These are phyloP conservation scores for Amborella trichopoda DNA, from an alignment of 164 flowering plant genomes.

Conservation along the genomic window DNA sequence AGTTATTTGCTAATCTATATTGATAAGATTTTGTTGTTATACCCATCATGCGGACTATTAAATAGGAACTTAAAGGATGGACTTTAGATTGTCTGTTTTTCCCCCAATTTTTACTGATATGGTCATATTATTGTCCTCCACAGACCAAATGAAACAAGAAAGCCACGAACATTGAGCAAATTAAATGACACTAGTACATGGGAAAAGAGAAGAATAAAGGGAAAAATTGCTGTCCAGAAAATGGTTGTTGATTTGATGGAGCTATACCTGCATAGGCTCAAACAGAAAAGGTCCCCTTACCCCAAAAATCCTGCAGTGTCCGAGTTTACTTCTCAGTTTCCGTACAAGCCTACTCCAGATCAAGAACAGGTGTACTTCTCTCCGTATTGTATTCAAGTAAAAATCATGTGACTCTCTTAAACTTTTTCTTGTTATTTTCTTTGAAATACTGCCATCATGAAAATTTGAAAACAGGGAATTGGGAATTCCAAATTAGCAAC, in stretches of 20 bases:
- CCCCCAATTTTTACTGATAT: too few relatives aligned
- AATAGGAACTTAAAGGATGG: too few relatives aligned
- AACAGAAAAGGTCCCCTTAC: conserved; percentile 76
- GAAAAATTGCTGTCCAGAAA: conserved; percentile 89
- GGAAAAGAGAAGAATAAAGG: conserved; percentile 85
- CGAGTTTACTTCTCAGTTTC: conserved; percentile 67
- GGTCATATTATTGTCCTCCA: conserved; percentile 8
- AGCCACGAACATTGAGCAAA: conserved; percentile 70
- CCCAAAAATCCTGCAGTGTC: conserved; percentile 43
- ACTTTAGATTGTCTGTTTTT: too few relatives aligned
- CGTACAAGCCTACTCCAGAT: conserved; percentile 86
- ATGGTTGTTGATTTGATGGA: conserved; percentile 99
- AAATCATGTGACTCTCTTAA: too few relatives aligned
- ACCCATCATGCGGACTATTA: too few relatives aligned
- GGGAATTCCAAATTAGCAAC: too few relatives aligned
- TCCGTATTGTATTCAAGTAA: too few relatives aligned
- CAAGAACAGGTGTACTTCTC: conserved; percentile 53
- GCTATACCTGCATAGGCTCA: conserved; percentile 77
- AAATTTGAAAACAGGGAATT: too few relatives aligned
- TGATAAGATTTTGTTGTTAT: too few relatives aligned
- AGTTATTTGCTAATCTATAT: too few relatives aligned
- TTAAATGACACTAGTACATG: conserved; percentile 72
- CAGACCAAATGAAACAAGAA: conserved; percentile 84
- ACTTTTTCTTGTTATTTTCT: too few relatives aligned
- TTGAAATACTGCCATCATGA: too few relatives aligned